Evolutionary conservation across 1,284 basidiomycete genomes (phyloP).

Genomic region (Porodaedalea pini): DNA sequence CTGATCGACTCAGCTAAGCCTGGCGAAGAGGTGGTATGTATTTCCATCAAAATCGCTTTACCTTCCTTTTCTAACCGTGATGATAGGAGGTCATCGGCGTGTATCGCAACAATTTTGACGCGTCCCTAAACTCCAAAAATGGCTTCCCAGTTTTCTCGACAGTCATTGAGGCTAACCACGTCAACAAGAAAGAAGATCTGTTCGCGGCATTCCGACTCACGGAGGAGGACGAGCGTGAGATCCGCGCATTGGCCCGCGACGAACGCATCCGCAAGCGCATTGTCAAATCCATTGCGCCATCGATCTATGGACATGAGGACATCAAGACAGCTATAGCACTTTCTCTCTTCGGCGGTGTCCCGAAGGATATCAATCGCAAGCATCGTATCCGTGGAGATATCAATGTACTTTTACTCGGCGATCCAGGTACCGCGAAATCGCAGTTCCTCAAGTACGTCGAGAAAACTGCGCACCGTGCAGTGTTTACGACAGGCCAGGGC

Average conservation of each 20-base stretch:
- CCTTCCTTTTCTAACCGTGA: constrained; percentile 21
- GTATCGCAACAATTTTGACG: constrained; percentile 99
- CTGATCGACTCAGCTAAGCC: constrained; percentile 97
- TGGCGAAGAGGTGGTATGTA: constrained; percentile 91
- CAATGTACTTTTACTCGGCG: constrained; percentile 92
- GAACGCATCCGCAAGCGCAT: constrained; percentile 96
- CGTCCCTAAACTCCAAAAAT: constrained; percentile 96
- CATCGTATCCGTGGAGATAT: constrained; percentile 97
- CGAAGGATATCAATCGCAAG: constrained; percentile 96
- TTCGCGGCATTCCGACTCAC: constrained; percentile 96
- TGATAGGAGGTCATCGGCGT: constrained; percentile 90
- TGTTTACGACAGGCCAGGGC: constrained; percentile 98
- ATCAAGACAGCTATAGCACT: constrained; percentile 98
- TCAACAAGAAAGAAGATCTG: constrained; percentile 95
- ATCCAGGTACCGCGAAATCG: constrained; percentile 98
- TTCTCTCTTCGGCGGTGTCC: constrained; percentile 89
- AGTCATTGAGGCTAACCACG: constrained; percentile 94
- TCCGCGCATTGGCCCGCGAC: constrained; percentile 82
- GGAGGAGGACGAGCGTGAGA: constrained; percentile 93
- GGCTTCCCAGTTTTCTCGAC: constrained; percentile 99
- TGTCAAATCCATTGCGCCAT: constrained; percentile 97
- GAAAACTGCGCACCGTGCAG: constrained; percentile 95
- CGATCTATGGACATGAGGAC: constrained; percentile 98
- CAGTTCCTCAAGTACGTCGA: constrained; percentile 99
- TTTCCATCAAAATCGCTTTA: background rate